A percentile compares a stretch with the other conserved stretches of the same genome.
Conservation (phyloP, 768 basidiomycete genomes). For the Amanita polypyramis region DNA sequence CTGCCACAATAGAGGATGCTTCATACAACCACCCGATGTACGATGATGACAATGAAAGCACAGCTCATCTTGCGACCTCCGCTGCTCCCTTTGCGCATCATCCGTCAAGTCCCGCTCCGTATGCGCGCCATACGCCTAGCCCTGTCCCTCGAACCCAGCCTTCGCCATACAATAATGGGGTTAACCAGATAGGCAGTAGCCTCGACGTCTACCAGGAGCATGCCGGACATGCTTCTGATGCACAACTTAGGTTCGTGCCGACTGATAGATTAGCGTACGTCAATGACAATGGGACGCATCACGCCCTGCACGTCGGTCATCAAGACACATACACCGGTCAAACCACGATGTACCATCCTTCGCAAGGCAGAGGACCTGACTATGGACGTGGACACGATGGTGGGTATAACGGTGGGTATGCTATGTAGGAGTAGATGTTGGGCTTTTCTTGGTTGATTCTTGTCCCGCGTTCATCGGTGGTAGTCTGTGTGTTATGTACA, state of each 20-base stretch:
- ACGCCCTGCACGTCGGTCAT: slow-evolving; percentile 17
- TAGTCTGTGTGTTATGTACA: not conserved
- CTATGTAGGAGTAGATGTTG: slow-evolving; percentile 17
- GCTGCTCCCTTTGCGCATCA: slow-evolving; percentile 52
- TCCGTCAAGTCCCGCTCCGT: slow-evolving; percentile 16
- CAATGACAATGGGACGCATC: slow-evolving; percentile 20
- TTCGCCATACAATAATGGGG: not conserved
- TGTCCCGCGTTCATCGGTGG: not conserved
- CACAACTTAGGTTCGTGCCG: slow-evolving; percentile 13
- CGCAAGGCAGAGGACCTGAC: slow-evolving; percentile 22
- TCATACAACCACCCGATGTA: slow-evolving; percentile 36
- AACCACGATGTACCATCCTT: slow-evolving; percentile 10
- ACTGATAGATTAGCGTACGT: slow-evolving; percentile 24
- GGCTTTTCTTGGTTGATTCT: slow-evolving; percentile 11
- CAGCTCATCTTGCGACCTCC: slow-evolving; percentile 42
- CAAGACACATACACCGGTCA: slow-evolving; percentile 7
- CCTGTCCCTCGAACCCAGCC: slow-evolving; percentile 10
- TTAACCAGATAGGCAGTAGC: slow-evolving; percentile 9
- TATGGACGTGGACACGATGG: slow-evolving; percentile 18
- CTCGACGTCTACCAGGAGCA: slow-evolving; percentile 48
- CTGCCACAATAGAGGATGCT: slow-evolving; percentile 46
- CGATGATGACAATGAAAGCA: slow-evolving; percentile 65
- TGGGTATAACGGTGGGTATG: slow-evolving; percentile 16
- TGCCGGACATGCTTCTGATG: slow-evolving; percentile 22
- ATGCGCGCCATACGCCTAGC: slow-evolving; percentile 11